Evolutionary conservation across 352 stramenopile genomes (phyloP), one percentile per base, ranked within the genome.

Genomic region (Globisporangium uncinulatum): DNA sequence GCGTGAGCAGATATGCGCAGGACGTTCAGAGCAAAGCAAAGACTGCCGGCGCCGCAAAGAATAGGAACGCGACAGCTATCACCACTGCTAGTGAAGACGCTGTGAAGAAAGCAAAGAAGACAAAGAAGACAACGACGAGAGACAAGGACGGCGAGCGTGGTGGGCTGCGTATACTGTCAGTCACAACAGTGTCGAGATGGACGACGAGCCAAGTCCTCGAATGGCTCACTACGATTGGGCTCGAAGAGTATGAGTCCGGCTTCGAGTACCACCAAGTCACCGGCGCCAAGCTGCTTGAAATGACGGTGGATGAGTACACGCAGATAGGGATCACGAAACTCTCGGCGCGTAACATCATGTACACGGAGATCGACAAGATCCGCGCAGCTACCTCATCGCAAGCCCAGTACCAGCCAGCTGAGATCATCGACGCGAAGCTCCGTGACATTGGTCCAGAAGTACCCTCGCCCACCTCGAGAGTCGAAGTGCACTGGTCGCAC

Each of bases 211-310:
- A 92, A 49, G 82, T 92, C 6, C 65, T 82, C 4, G 74, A 88
- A 49, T 94, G 83, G 83, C 54, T 94, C 10, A 54, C 54, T 7
- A 57, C 62, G 13, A 70, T 94, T 13, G 72, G 66, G 0, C 54
- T 94, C 24, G 74, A 87, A 17, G 77, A 94, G 52, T 88, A 73
- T 31, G 68, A 87, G 13, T 70, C 66, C 17, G 66, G 72, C 4
- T 92, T 94, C 43, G 83, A 94, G 63, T 94, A 83, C 29, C 82
- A 94, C 50, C 77, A 92, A 60, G 64, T 94, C n/a, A 81, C 71
- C 3, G 83, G 81, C 0, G 54, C 65, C 17, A 66, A 58, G 14
- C 32, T 94, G 6, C 57, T 94, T 0, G 54, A 52, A 1, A 62
- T 91, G 49, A 61, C 69, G n/a, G 24, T 71, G 3, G 67, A 77